phyloP scores from a whole-genome alignment of 2,329 filamentous ascomycete genomes.

The Chaetothyriales sp. region DNA sequence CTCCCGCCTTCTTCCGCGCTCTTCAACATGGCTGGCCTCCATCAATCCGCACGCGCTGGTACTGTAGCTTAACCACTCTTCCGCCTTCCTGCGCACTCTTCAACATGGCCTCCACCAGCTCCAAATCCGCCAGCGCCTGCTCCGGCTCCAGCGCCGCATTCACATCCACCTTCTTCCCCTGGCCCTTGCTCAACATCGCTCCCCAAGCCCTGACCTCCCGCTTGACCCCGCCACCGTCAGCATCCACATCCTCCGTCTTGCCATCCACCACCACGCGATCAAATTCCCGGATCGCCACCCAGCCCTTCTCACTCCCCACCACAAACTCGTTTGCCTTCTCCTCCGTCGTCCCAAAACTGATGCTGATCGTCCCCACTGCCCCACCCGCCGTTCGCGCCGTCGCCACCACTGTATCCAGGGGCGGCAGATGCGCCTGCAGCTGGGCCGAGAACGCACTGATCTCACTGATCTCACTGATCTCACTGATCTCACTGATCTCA shows the following conservation, averaged over 20 bases:
- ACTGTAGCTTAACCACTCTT: conserved; percentile 11
- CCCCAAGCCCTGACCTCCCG: conserved; percentile 42
- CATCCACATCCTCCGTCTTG: conserved; percentile 29
- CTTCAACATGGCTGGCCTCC: conserved; percentile 23
- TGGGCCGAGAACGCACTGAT: conserved; percentile 35
- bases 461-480: conserved; percentile 31
- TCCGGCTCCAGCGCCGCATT: conserved; percentile 35
- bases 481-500: conserved; percentile 30
- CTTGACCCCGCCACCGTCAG: conserved; percentile 38
- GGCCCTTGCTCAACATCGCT: conserved; percentile 31
- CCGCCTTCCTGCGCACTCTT: conserved; percentile 25
- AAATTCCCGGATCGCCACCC: conserved; percentile 29
- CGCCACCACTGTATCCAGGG: conserved; percentile 45
- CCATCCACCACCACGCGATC: conserved; percentile 26
- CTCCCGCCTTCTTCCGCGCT: conserved; percentile 21
- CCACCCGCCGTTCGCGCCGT: conserved; percentile 35
- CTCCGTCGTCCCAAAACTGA: conserved; percentile 39
- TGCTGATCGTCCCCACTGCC: conserved; percentile 35
- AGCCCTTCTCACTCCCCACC: conserved; percentile 39
- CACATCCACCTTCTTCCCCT: conserved; percentile 4
- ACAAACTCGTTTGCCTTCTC: conserved; percentile 36
- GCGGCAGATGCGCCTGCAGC: conserved; percentile 39
- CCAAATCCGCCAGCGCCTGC: conserved; percentile 26
- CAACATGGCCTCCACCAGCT: conserved; percentile 18
- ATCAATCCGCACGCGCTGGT: conserved; percentile 6